Evolutionary conservation across 2,329 filamentous ascomycete genomes (phyloP).

Genomic region (Corynespora cassiicola): DNA sequence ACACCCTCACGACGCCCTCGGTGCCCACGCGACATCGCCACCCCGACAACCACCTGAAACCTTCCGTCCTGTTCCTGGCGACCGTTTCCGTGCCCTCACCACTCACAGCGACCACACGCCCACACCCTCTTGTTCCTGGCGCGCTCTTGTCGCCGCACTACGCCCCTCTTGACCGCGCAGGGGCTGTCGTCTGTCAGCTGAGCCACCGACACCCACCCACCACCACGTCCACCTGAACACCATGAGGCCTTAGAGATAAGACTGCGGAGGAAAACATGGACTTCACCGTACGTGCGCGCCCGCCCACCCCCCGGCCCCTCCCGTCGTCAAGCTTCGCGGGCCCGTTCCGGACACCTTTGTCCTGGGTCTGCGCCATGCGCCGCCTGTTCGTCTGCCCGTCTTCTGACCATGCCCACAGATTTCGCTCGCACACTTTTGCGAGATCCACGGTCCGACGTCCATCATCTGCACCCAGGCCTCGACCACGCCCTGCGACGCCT

Average conservation of each 20-base stretch:
- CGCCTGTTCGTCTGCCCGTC: conserved; percentile 2
- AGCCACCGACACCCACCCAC: conserved; percentile 36
- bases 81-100: conserved; percentile 22
- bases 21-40: conserved; percentile 28
- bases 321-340: conserved; percentile 4
- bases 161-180: conserved; percentile 28
- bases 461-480: conserved; percentile 67
- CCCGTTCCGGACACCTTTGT: conserved; percentile 1
- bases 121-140: conserved; percentile 27
- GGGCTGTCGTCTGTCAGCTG: conserved; percentile 37
- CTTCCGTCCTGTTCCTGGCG: conserved; percentile 24
- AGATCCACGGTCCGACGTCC: conserved; percentile 67
- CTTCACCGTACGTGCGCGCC: conserved; percentile 45
- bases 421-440: conserved; percentile 68
- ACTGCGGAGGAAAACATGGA: conserved; percentile 44
- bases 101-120: conserved; percentile 26
- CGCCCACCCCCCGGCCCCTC: conserved; percentile 18
- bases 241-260: conserved; percentile 39
- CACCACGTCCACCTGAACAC: conserved; percentile 25
- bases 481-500: conserved; percentile 61
- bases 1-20: conserved; percentile 15
- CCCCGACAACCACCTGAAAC: conserved; percentile 24
- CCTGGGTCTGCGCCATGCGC: conserved; percentile 4
- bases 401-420: conserved; percentile 49
- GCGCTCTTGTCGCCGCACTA: conserved; percentile 22